Base-by-base conservation (phyloP, 2,329 filamentous ascomycete genomes). In the Exophiala viscosa region DNA sequence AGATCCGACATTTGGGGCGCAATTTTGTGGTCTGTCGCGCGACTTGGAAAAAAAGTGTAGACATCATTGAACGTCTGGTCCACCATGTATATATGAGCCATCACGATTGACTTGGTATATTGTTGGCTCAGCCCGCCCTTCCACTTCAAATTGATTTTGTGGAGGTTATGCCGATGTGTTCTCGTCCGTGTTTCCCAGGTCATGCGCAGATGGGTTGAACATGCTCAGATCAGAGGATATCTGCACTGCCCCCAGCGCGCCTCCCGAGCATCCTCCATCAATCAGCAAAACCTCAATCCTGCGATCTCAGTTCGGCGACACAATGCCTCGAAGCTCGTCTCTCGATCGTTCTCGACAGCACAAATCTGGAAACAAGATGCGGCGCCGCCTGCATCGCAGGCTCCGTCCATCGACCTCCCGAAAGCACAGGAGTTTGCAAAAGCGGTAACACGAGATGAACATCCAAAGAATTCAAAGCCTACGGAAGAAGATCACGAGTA, bases 401-500 rank as follows among this genome's bases (percentile, higher is more conserved):
- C 47, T 38, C 32, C n/a, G 35, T 44, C 41, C 41, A 10, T 28
- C 15, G 36, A 15, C 8, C 23, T 9, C 17, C 11, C 35, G 14
- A 17, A 14, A 11, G 15, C 32, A 38, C 18, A 47, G 36, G 38
- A 23, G 11, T 13, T 18, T 11, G 11, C 11, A 36, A 3, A n/a
- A 42, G 31, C 17, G 47, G 31, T 46, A 38, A 35, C 31, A 42
- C 38, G 13, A 34, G 40, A 40, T 18, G 41, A 42, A 10, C 8
- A 35, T 10, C 43, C 23, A 11, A 23, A 43, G 23, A 18, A 17
- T 31, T 18, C 57, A 1, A 45, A 47, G 10, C 47, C 52, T n/a
- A 45, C 65, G 18, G 57, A 61, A 45, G 61, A 60, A n/a, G 47
- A 63, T 46, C 61, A 63, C 1, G 55, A 62, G 36, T 58, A 61